Percentiles rank a stretch among this genome's conserved stretches.
Conservation (phyloP, 345 rosid species). For the Psidium friedrichsthalianum region DNA sequence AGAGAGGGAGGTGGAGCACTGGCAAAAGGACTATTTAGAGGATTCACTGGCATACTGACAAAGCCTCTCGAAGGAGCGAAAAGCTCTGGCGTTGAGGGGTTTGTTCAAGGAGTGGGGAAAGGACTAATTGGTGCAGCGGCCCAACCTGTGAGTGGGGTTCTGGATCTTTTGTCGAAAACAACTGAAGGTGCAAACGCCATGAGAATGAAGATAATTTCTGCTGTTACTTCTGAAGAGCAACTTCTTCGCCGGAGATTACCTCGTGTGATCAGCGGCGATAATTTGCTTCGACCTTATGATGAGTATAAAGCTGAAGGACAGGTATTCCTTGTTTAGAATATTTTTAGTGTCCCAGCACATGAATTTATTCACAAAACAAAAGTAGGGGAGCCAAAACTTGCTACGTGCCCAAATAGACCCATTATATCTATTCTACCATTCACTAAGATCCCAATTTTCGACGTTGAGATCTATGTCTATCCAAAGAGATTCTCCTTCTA, state of each 20-base stretch:
- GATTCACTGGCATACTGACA: conserved; percentile 94
- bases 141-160: conserved; percentile 96
- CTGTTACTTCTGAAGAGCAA: conserved; percentile 97
- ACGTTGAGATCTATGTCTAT: neutral
- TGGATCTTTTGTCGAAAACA: conserved; percentile 96
- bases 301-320: conserved; percentile 90
- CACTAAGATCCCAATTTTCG: neutral
- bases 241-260: conserved; percentile 90
- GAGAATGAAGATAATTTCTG: conserved; percentile 95
- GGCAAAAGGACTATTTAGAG: conserved; percentile 94
- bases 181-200: conserved; percentile 99
- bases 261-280: conserved; percentile 84
- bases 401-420: neutral
- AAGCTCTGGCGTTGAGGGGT: conserved; percentile 91
- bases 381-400: neutral
- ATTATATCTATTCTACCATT: neutral
- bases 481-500: neutral
- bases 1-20: conserved; percentile 99
- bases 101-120: conserved; percentile 96
- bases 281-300: conserved; percentile 78
- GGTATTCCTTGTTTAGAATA: conserved; percentile 23
- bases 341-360: neutral
- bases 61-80: conserved; percentile 99
- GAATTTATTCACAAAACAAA: neutral
- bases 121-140: conserved; percentile 98